Base-by-base conservation (phyloP, 2,329 filamentous ascomycete genomes). In the Aureobasidium leucospermi region DNA sequence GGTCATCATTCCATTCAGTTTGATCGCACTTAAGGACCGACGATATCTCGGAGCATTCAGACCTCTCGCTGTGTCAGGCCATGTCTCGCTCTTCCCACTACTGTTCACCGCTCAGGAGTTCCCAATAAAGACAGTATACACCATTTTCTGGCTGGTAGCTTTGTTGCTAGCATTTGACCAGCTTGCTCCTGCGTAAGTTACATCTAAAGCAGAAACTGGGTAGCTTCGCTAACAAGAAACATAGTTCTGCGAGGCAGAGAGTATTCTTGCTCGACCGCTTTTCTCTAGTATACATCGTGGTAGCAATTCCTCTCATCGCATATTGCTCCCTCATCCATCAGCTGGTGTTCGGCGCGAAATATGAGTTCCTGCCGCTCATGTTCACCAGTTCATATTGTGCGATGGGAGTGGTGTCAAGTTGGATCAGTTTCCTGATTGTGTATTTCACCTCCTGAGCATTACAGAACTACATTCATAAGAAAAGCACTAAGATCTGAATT, bases 361-460 rank as follows among this genome's bases (percentile, higher is more conserved):
- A 89, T 67, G 90, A 96, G 74, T 99, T 97, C 73, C 75, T 99
- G 58, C 94, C 94, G 29, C 77, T 97, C 66, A 97, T 99, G 93
- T 94, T 97, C 70, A 96, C 87, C 66, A 97, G 93, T 77, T 88
- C 89, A 11, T 99, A 97, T 73, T 90, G 88, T 36, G 94, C 94
- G 4, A 79, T 97, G 60, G 94, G 94, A n/a, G 92, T 97, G 0
- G 85, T 96, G 16, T 91, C 90, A 3, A 97, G 94, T 75, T 97
- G 93, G 93, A 68, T 96, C 42, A 92, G 94, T 9, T 96, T 96
- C 71, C 84, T 92, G 77, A 89, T 96, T 34, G 91, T 97, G 53
- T 97, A 93, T 75, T 92, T 96, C 57, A 72, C 68, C 7, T 71
- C 70, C 28, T 71, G 52, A 23, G 10, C 23, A 15, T 6, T 23